Percentiles rank a stretch among this genome's conserved stretches.
These are phyloP conservation scores for Dillenia suffruticosa DNA, from an alignment of 164 flowering plant genomes.

Conservation along the genomic window DNA sequence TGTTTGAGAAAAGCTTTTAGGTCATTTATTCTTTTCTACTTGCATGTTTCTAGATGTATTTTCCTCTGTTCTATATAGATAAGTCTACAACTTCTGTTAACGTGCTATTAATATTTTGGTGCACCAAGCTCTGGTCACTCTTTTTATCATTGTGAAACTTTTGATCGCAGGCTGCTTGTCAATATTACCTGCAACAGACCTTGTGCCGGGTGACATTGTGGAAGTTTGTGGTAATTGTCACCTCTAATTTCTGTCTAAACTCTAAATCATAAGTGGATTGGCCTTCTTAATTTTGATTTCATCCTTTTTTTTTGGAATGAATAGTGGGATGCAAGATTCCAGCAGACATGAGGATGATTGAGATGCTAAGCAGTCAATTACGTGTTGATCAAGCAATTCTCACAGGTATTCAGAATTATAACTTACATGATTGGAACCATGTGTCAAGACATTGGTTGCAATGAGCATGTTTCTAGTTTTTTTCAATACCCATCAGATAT, in stretches of 20 bases:
- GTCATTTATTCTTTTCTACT: not conserved
- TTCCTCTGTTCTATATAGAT: too few species aligned
- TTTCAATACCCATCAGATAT: too few species aligned
- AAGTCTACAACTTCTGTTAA: too few species aligned
- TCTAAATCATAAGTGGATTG: constrained; percentile 1
- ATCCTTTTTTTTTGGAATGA: not conserved
- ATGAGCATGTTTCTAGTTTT: too few species aligned
- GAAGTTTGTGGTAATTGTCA: constrained; percentile 78
- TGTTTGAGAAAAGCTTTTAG: too few species aligned
- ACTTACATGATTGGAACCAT: too few species aligned
- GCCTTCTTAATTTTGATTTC: constrained; percentile 5
- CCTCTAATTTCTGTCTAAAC: not conserved
- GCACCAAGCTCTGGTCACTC: too few species aligned
- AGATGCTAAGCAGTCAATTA: constrained; percentile 77
- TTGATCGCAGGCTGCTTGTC: constrained; percentile 82
- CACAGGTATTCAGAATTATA: constrained; percentile 50
- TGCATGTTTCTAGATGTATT: not conserved
- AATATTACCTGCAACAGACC: constrained; percentile 89
- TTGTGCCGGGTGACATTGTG: constrained; percentile 97
- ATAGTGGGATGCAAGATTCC: constrained; percentile 97
- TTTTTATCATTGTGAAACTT: not conserved
- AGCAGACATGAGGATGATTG: constrained; percentile 97
- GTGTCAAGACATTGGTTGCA: not conserved
- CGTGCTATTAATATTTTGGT: too few species aligned
- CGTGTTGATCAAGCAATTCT: constrained; percentile 99